Conservation (phyloP, 208 protist species). For the Endotrypanum monterogeii region DNA sequence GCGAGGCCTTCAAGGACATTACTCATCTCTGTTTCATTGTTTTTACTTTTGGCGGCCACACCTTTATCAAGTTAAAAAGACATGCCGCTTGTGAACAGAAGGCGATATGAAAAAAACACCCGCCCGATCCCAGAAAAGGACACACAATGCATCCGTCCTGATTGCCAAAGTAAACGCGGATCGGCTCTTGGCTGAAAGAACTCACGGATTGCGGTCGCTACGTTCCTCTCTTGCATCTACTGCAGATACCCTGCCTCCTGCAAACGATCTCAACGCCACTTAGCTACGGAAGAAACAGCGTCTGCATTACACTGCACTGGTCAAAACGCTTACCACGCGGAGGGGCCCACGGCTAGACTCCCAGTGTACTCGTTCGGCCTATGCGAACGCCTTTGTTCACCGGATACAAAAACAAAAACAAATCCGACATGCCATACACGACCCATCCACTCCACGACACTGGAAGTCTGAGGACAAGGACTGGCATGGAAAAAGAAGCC, state of each 20-base stretch:
- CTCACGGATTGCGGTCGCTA: neutral
- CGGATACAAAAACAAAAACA: neutral
- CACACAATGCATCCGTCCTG: neutral
- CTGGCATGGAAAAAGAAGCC: neutral
- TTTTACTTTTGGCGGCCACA: neutral
- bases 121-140: neutral
- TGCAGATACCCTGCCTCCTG: no score
- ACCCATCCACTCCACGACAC: neutral
- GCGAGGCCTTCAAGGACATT: neutral
- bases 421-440: neutral
- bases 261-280: neutral
- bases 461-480: neutral
- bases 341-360: neutral
- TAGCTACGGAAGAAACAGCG: neutral
- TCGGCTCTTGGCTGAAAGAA: neutral
- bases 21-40: neutral
- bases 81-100: slow-evolving; percentile 8
- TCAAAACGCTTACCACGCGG: neutral
- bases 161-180: neutral
- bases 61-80: slow-evolving; percentile 4
- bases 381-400: neutral
- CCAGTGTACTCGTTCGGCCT: neutral
- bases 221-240: neutral
- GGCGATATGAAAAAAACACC: neutral
- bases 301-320: neutral